Evolutionary conservation across 176 grass and related monocot genomes (phyloP), one percentile per base, ranked within the genome.

Genomic region (Canna indica): DNA sequence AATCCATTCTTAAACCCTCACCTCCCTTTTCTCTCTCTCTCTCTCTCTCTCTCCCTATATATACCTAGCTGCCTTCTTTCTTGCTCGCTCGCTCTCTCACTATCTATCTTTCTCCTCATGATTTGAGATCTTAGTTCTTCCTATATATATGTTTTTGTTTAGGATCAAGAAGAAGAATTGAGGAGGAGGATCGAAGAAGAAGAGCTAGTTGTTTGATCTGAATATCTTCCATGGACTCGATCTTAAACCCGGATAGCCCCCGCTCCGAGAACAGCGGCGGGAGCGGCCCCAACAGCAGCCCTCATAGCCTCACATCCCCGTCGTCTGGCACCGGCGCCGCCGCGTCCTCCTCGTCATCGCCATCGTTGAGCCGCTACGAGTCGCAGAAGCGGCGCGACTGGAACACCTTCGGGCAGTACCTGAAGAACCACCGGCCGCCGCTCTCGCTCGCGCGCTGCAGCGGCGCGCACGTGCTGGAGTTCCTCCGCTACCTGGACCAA

Each of bases 341-440:
- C 20, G 4, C 17, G 5, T 7, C 50, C 4, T 54, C 50, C 50
- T 17, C 50, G 7, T 36, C n/a, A n/a, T n/a, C 36, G 32, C 72
- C 68, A 29, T 68, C 81, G 39, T 79, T 86, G 46, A 90, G 83
- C 70, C 61, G 83, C 20, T 85, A 85, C 29, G 83, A 85, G 74
- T 81, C 83, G 29, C 83, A 85, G 59, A 85, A 85, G 53, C 74
- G 78, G 61, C 87, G 83, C 5, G 88, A 91, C 75, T 91, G 88
- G 88, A 91, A 91, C 85, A 96, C 91, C 74, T 96, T 96, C 69
- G 91, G 91, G 38, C 91, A 91, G 80, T 96, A 96, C 77, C 83
- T 96, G 47, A 82, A 78, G 67, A 96, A 96, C 80, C 91, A 96
- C 82, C 77, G 88, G 12, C 91, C 91, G 68, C 91, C 88, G 50